Evolutionary conservation across 305 asterid species (phyloP), one percentile per base, ranked within the genome.

Genomic region (Solanum hybrid): DNA sequence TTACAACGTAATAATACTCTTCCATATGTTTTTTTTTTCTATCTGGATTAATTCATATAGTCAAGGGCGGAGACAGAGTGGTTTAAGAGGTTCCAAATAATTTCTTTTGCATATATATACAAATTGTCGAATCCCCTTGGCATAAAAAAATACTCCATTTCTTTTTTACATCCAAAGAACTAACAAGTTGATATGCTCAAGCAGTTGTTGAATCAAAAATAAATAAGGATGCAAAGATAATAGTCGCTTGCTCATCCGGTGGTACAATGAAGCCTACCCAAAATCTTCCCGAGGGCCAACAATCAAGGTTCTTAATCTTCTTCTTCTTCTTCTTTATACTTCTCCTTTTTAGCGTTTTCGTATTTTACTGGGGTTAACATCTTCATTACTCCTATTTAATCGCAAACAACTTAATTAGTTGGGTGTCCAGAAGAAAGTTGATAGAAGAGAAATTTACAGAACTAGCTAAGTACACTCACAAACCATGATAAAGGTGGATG

Each of bases 161-260:
- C 10, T 6, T 3, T 57, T 3, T 87, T 73, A 64, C 29, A 11
- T 67, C 73, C 22, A 86, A 90, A 57, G 28, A 46, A 88, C 90
- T 90, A 78, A 89, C 87, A 20, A 20, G 67, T 77, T 88, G 42
- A 36, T 42, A 89, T 79, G 57, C 35, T 46, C 46, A 89, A 90
- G 89, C 97, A 97, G 98, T 93, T 88, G 97, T 97, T 83, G 99
- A 94, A 93, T 94, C 98, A 13, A 95, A 96, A 92, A 1, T 97
- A 91, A 84, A 93, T 11, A 97, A 95, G 93, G 92, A 92, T 90
- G 94, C 98, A 18, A 97, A 97, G 94, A 94, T 97, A 10, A 97
- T 96, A 88, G 98, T 97, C 88, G 98, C 98, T 69, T 97, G 98
- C 95, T 93, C 99, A 51, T 93, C 96, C 35, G 99, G 99, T n/a